These are phyloP conservation scores for Diplotaxis tenuifolia DNA, from an alignment of 345 rosid species.

Conservation along the genomic window DNA sequence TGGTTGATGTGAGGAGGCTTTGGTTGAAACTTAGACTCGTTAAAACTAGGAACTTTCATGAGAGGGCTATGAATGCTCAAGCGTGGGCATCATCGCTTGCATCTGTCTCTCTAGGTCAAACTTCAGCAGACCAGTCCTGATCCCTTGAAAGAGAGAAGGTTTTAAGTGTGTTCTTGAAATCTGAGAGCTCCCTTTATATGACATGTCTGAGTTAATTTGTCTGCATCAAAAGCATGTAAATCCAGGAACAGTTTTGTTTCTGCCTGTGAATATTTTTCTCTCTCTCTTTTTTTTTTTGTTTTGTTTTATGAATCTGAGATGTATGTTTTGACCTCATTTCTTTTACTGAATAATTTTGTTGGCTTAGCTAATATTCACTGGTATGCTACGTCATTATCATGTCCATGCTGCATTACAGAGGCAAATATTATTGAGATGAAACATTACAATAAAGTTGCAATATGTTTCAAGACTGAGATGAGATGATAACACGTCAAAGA, in stretches of 20 bases:
- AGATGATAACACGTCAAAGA: conserved; percentile 5
- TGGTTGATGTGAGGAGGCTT: conserved; percentile 80
- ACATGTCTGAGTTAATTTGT: conserved; percentile 27
- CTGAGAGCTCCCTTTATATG: too few species aligned
- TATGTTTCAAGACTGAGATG: not conserved
- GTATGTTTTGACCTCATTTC: conserved; percentile 22
- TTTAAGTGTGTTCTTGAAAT: too few species aligned
- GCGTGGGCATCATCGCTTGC: conserved; percentile 93
- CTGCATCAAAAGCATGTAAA: conserved; percentile 29
- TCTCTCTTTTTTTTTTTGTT: not conserved
- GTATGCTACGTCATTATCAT: not conserved
- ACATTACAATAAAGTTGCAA: not conserved
- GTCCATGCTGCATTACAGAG: conserved; percentile 3
- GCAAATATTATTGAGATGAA: not conserved
- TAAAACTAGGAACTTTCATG: conserved; percentile 76
- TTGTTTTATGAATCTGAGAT: conserved; percentile 13
- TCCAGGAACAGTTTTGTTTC: conserved; percentile 30
- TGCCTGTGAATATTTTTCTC: conserved; percentile 24
- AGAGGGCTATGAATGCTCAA: conserved; percentile 66
- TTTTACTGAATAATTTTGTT: conserved; percentile 16
- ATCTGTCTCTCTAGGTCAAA: conserved; percentile 76
- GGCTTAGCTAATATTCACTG: not conserved
- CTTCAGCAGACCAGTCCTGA: conserved; percentile 60
- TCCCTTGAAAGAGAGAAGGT: conserved; percentile 2
- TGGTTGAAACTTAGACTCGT: conserved; percentile 68